Percentiles rank a stretch among this genome's conserved stretches.
Evolutionary conservation across 306 rosid species (phyloP).

Genomic region (Argentina anserina): DNA sequence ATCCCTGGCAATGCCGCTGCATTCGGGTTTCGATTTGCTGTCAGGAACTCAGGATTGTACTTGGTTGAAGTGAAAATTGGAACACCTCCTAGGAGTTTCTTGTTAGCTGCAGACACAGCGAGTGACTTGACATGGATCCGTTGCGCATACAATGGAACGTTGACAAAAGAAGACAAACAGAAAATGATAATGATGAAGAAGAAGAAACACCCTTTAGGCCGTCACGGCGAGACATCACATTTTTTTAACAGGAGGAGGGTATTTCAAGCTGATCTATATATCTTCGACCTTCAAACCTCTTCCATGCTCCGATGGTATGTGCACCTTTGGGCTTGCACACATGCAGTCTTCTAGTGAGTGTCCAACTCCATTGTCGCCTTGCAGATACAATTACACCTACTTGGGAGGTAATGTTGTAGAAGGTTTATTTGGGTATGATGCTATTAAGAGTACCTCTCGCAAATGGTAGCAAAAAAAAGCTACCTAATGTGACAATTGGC

Average conservation of each 20-base stretch:
- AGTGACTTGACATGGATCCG: conserved; percentile 2
- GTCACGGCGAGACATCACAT: background rate
- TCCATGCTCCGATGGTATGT: background rate
- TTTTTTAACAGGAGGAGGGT: background rate
- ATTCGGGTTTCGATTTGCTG: background rate
- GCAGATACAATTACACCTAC: background rate
- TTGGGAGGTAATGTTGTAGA: background rate
- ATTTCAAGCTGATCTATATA: background rate
- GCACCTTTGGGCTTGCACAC: background rate
- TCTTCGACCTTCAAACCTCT: background rate
- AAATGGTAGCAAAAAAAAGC: background rate
- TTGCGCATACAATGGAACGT: background rate
- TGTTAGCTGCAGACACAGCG: background rate
- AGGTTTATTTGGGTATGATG: background rate
- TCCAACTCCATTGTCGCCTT: background rate
- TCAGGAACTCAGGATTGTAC: conserved; percentile 1
- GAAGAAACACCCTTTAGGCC: background rate
- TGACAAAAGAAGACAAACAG: background rate
- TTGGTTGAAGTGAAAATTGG: background rate
- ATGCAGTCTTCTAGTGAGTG: background rate
- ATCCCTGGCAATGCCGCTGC: background rate
- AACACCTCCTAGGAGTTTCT: background rate
- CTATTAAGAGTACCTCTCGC: background rate
- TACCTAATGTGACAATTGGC: background rate
- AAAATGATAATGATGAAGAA: background rate